Evolutionary conservation across 306 rosid species (phyloP).

Genomic region (Citrullus amarus): DNA sequence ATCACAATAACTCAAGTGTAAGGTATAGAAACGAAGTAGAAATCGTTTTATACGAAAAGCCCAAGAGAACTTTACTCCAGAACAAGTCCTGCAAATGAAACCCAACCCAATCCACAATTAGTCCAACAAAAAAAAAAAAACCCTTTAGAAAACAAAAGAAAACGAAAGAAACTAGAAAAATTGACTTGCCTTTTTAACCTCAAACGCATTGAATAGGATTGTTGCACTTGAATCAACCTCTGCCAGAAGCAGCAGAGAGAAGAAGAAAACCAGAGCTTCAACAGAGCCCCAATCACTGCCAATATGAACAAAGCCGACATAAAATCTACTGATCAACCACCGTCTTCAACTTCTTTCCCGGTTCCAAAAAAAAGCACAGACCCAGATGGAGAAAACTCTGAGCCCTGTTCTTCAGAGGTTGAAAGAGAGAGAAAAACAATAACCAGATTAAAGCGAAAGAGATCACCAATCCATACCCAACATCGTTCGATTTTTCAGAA

Average conservation of each 20-base stretch:
- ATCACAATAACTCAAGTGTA: slow-evolving; percentile 27
- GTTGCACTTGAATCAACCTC: slow-evolving; percentile 24
- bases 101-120: background rate
- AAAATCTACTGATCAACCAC: slow-evolving; percentile 29
- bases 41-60: slow-evolving; percentile 50
- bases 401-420: background rate
- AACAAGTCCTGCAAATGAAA: slow-evolving; percentile 52
- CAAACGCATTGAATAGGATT: slow-evolving; percentile 73
- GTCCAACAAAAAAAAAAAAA: background rate
- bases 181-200: slow-evolving; percentile 46
- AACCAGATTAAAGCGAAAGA: background rate
- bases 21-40: slow-evolving; percentile 39
- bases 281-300: slow-evolving; percentile 53
- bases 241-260: slow-evolving; percentile 21
- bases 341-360: slow-evolving; percentile 13
- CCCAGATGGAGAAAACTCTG: background rate
- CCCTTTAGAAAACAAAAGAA: background rate
- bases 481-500: background rate
- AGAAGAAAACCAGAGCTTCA: slow-evolving; percentile 39
- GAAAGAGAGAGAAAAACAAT: background rate
- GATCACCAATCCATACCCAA: background rate
- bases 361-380: background rate
- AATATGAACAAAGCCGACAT: slow-evolving; percentile 73
- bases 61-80: slow-evolving; percentile 50
- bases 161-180: background rate